Evolutionary conservation across 2,329 filamentous ascomycete genomes (phyloP).

Genomic region (Neurospora sp.): DNA sequence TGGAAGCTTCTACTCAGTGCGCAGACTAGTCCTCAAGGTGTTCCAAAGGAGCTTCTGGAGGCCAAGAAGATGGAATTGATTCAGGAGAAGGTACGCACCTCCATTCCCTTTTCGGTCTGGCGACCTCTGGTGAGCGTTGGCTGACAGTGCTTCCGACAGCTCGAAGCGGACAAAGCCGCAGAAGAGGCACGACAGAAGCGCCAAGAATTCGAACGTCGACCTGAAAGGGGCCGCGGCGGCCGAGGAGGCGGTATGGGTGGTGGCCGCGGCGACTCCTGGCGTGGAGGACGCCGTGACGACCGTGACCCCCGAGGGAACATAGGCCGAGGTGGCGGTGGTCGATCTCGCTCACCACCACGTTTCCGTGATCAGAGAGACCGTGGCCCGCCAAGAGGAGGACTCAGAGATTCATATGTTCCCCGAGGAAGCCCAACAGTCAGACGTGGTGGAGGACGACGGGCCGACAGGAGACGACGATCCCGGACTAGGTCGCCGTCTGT

Average conservation of each 20-base stretch:
- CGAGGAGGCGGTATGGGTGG: slow-evolving; percentile 21
- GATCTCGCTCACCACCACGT: slow-evolving; percentile 38
- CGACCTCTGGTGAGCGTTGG: not conserved
- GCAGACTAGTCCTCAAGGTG: slow-evolving; percentile 77
- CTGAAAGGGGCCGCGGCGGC: slow-evolving; percentile 40
- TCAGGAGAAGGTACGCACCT: slow-evolving; percentile 69
- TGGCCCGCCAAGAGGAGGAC: slow-evolving; percentile 20
- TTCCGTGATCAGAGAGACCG: slow-evolving; percentile 33
- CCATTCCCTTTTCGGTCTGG: not conserved
- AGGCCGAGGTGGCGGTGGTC: slow-evolving; percentile 27
- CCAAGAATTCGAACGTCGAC: slow-evolving; percentile 57
- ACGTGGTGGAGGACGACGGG: slow-evolving; percentile 29
- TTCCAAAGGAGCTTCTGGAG: slow-evolving; percentile 88
- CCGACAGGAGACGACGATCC: slow-evolving; percentile 33
- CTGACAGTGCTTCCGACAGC: slow-evolving; percentile 34
- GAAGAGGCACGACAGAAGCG: slow-evolving; percentile 63
- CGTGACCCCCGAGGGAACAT: slow-evolving; percentile 37
- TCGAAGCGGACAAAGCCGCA: slow-evolving; percentile 72
- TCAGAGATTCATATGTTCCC: slow-evolving; percentile 45
- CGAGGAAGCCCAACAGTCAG: slow-evolving; percentile 25
- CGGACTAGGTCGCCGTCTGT: slow-evolving; percentile 28
- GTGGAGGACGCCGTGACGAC: slow-evolving; percentile 41
- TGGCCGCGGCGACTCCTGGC: slow-evolving; percentile 39
- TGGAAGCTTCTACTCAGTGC: slow-evolving; percentile 90
- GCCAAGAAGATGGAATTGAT: slow-evolving; percentile 93